phyloP scores from a whole-genome alignment of 2,329 filamentous ascomycete genomes.

The Acrocalymma vagum region DNA sequence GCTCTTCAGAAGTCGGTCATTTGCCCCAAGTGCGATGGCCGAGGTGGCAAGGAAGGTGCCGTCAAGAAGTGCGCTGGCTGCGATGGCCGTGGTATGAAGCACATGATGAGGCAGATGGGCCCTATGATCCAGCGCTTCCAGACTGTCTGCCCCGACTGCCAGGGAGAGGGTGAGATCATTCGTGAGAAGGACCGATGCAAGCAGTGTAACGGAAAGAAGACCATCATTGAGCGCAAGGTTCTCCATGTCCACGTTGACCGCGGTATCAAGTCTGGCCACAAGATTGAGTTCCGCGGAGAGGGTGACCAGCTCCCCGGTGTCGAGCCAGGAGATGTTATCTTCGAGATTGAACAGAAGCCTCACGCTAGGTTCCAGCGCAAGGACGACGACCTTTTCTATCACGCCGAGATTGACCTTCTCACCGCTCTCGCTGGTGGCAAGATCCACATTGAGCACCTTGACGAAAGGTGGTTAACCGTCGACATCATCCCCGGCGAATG shows the following conservation, averaged over 20 bases:
- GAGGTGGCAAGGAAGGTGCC: slow-evolving; percentile 97
- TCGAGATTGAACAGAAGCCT: slow-evolving; percentile 99
- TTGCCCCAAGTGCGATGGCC: slow-evolving; percentile 91
- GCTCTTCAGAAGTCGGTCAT: slow-evolving; percentile 97
- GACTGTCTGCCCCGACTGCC: slow-evolving; percentile 97
- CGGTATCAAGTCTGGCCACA: slow-evolving; percentile 91
- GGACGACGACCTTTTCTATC: slow-evolving; percentile 94
- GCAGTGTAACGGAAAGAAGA: slow-evolving; percentile 97
- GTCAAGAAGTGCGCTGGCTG: slow-evolving; percentile 92
- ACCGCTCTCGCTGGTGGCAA: slow-evolving; percentile 92
- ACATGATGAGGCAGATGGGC: slow-evolving; percentile 99
- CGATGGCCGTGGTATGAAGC: slow-evolving; percentile 97
- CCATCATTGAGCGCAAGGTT: slow-evolving; percentile 94
- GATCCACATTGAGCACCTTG: slow-evolving; percentile 93
- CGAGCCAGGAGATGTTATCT: slow-evolving; percentile 93
- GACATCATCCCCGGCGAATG: slow-evolving; percentile 94
- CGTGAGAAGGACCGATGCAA: slow-evolving; percentile 98
- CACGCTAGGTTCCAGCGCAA: slow-evolving; percentile 94
- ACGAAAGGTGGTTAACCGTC: slow-evolving; percentile 95
- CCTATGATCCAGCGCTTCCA: slow-evolving; percentile 99
- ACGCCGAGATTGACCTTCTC: slow-evolving; percentile 93
- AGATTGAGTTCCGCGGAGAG: slow-evolving; percentile 96
- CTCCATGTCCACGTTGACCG: slow-evolving; percentile 97
- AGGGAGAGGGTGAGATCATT: slow-evolving; percentile 95
- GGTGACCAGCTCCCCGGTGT: slow-evolving; percentile 95